Evolutionary conservation across 495 filamentous ascomycete genomes (phyloP), one percentile per base, ranked within the genome.

Genomic region (Acidiella bohemica): DNA sequence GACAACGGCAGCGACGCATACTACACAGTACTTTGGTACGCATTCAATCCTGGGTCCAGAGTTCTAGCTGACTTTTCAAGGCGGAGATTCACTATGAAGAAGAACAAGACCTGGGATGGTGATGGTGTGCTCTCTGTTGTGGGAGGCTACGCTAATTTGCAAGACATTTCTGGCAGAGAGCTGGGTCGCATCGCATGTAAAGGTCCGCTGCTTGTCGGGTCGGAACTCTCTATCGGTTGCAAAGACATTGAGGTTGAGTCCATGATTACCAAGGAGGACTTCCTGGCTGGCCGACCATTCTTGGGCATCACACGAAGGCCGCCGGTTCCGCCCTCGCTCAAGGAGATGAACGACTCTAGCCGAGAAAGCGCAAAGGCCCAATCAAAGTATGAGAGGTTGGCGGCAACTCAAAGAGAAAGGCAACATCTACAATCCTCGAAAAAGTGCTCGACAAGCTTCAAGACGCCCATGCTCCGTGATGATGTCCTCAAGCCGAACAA

Each of bases 81-180:
- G 79, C 74, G 81, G 14, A 85, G 81, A 55, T 75, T 72, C 35
- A 84, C 77, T 0, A 67, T 61, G 11, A 88, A 84, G 56, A 88
- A 86, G 59, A 73, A 86, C 61, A 88, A 86, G 55, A 85, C 78
- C 12, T 88, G 83, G 78, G 81, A 86, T 57, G 81, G 82, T n/a
- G 81, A 88, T 56, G 81, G 80, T 2, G 65, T 84, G 5, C 63
- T 88, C 9, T 59, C 67, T 2, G 63, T 77, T 1, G 53, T 58
- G 0, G 64, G 61, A 12, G 78, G 79, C 5, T 71, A 68, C 50
- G 79, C 75, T 10, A 61, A 60, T 39, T 62, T 88, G 5, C 67
- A 76, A 39, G 77, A 85, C 56, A 56, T 72, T 7, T 70, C 70
- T 1, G 81, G 81, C 7, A 73, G 68, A 55, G 75, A 81, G 10